Conservation (phyloP, 2,329 filamentous ascomycete species). For the Amphichorda felina region DNA sequence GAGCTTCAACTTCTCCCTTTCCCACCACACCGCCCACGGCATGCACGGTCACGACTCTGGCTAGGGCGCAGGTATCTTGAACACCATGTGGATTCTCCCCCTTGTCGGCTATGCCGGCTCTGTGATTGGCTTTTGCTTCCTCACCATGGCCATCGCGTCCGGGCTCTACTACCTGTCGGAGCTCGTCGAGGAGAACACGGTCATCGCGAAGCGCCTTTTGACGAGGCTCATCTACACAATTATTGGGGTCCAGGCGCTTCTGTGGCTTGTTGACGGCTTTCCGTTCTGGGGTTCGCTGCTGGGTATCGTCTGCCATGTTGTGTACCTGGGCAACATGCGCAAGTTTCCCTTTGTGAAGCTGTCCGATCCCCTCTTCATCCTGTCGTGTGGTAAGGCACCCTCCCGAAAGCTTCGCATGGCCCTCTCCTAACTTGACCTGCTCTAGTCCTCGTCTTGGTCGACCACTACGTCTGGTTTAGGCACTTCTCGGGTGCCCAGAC, state of each 20-base stretch:
- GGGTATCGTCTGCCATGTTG: constrained; percentile 66
- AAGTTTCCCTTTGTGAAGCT: constrained; percentile 69
- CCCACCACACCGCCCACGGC: too few species aligned
- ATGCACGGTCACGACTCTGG: too few species aligned
- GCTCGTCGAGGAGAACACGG: constrained; percentile 94
- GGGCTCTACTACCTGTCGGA: constrained; percentile 97
- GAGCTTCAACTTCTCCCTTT: not conserved
- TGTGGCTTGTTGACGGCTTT: constrained; percentile 76
- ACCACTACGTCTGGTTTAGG: constrained; percentile 94
- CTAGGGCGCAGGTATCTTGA: not conserved
- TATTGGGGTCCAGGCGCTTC: constrained; percentile 59
- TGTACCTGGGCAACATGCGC: constrained; percentile 81
- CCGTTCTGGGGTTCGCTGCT: constrained; percentile 63
- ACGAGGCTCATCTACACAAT: constrained; percentile 75
- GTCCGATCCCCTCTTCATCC: constrained; percentile 73
- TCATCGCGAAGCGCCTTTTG: constrained; percentile 79
- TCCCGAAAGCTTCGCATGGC: too few species aligned
- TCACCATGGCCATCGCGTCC: constrained; percentile 94
- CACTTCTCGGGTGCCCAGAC: constrained; percentile 66
- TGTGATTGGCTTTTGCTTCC: constrained; percentile 79
- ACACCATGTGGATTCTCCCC: constrained; percentile 87
- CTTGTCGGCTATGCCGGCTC: constrained; percentile 83
- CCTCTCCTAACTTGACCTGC: too few species aligned
- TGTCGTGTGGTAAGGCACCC: constrained; percentile 58
- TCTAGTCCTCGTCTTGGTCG: constrained; percentile 71